These are phyloP conservation scores for Medakamo hakoo DNA, from an alignment of 139 green algal species.

Conservation along the genomic window DNA sequence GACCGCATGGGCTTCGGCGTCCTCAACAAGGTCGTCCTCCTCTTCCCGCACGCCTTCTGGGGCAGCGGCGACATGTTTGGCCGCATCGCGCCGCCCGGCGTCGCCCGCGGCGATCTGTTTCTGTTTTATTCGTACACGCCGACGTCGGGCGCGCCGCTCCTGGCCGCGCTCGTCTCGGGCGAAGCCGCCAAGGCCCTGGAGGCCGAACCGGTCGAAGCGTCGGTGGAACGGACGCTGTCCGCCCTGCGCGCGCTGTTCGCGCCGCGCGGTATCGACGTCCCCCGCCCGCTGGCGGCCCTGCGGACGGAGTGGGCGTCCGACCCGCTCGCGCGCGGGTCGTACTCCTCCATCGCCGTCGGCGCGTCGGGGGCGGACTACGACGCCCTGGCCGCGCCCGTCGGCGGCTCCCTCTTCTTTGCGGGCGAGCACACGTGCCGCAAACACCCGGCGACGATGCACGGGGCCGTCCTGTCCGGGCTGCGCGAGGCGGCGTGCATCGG, in stretches of 20 bases:
- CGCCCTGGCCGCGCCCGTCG: slow-evolving; percentile 45
- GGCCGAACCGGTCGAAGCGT: slow-evolving; percentile 20
- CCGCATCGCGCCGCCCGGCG: slow-evolving; percentile 23
- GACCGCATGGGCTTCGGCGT: slow-evolving; percentile 61
- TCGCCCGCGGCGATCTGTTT: slow-evolving; percentile 64
- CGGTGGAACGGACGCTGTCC: slow-evolving; percentile 46
- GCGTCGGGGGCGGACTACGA: slow-evolving; percentile 76
- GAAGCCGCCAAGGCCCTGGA: slow-evolving; percentile 48
- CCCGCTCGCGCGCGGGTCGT: slow-evolving; percentile 61
- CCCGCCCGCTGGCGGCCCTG: slow-evolving; percentile 28
- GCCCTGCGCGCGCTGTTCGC: slow-evolving; percentile 61
- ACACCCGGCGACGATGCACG: slow-evolving; percentile 95
- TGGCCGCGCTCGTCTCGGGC: slow-evolving; percentile 63
- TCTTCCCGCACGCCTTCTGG: slow-evolving; percentile 90
- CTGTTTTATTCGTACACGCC: slow-evolving; percentile 77
- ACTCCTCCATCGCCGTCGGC: slow-evolving; percentile 66
- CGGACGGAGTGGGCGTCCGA: slow-evolving; percentile 76
- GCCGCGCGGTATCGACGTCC: slow-evolving; percentile 46
- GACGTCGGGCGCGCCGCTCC: slow-evolving; percentile 48
- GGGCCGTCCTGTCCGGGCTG: slow-evolving; percentile 66
- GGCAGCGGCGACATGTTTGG: slow-evolving; percentile 76
- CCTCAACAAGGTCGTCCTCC: slow-evolving; percentile 79
- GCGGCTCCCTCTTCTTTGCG: slow-evolving; percentile 55
- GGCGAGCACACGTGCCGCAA: slow-evolving; percentile 75
- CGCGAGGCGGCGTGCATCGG: slow-evolving; percentile 2